phyloP scores from a whole-genome alignment of 306 rosid genomes.

The Rubus parviflorus region DNA sequence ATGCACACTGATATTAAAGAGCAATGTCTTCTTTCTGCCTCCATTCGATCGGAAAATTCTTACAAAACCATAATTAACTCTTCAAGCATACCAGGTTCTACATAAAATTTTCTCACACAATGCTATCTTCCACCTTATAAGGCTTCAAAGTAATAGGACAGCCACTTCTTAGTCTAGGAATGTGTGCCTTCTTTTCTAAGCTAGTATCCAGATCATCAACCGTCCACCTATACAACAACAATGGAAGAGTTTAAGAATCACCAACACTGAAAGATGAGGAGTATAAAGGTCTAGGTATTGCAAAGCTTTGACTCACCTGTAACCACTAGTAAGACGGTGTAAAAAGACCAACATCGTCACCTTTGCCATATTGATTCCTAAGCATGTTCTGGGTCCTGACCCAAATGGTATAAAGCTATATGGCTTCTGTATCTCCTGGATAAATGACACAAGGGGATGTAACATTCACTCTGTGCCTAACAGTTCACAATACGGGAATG shows the following conservation, averaged over 20 bases:
- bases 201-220: slow-evolving; percentile 58
- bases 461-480: not conserved
- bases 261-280: not conserved
- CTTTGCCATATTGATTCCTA: slow-evolving; percentile 72
- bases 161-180: slow-evolving; percentile 64
- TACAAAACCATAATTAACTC: too few relatives aligned
- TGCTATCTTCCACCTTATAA: slow-evolving; percentile 26
- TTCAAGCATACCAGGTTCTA: not conserved
- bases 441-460: not conserved
- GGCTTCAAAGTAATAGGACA: slow-evolving; percentile 67
- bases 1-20: too few relatives aligned
- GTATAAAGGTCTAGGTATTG: slow-evolving; percentile 8
- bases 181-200: slow-evolving; percentile 70
- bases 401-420: slow-evolving; percentile 69
- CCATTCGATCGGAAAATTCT: not conserved
- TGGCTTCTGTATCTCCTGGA: slow-evolving; percentile 70
- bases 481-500: not conserved
- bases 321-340: slow-evolving; percentile 56
- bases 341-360: slow-evolving; percentile 63
- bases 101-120: not conserved
- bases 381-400: slow-evolving; percentile 72
- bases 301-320: slow-evolving; percentile 37
- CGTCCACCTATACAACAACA: slow-evolving; percentile 48
- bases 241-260: slow-evolving; percentile 1
- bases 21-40: not conserved